Conservation (phyloP, 345 rosid genomes). For the thale cress (Arabidopsis thaliana) region DNA sequence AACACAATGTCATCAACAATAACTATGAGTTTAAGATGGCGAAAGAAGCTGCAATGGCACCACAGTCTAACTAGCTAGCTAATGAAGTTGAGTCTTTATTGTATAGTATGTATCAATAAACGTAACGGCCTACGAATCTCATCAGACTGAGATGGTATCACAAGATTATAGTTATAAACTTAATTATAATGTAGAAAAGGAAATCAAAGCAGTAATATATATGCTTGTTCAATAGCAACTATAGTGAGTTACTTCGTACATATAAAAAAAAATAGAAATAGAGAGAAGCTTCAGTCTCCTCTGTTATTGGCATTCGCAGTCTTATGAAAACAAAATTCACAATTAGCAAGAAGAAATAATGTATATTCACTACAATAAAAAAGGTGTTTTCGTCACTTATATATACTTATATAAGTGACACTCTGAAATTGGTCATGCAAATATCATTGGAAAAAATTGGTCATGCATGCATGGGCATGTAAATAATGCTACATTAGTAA, state of each 20-base stretch:
- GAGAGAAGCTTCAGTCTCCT: not conserved
- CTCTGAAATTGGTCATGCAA: too few species aligned
- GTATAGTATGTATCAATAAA: constrained; percentile 17
- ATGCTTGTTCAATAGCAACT: constrained; percentile 10
- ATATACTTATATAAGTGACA: too few species aligned
- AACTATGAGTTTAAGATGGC: constrained; percentile 20
- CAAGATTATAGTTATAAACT: not conserved
- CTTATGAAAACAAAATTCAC: not conserved
- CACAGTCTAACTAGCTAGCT: constrained; percentile 34
- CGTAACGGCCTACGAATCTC: constrained; percentile 16
- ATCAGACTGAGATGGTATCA: constrained; percentile 16
- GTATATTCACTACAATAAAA: too few species aligned
- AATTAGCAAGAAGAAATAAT: not conserved
- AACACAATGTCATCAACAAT: constrained; percentile 10
- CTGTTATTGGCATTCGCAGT: not conserved
- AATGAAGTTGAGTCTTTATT: not conserved
- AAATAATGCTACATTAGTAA: not conserved
- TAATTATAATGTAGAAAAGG: not conserved
- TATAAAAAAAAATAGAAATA: not conserved
- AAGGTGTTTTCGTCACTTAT: too few species aligned
- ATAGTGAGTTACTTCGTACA: not conserved
- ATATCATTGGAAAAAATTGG: too few species aligned
- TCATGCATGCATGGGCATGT: too few species aligned
- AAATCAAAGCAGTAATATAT: not conserved
- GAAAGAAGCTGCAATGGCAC: constrained; percentile 42